These are phyloP conservation scores for Pythium brachiatum DNA, from an alignment of 352 stramenopile species.

Conservation along the genomic window DNA sequence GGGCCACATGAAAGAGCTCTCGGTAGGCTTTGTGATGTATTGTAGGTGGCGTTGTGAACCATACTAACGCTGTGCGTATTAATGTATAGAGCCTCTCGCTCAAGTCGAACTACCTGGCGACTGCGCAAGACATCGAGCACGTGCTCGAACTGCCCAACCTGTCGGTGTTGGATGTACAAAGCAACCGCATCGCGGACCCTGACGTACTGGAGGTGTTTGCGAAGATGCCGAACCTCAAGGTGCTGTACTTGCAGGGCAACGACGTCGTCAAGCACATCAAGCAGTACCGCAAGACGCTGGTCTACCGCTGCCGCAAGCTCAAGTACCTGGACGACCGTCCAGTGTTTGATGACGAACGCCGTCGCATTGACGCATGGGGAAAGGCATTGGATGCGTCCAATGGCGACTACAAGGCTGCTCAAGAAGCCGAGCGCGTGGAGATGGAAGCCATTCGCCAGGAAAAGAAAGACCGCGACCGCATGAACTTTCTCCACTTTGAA, in stretches of 20 bases:
- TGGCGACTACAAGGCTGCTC: slow-evolving; percentile 77
- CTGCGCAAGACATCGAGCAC: slow-evolving; percentile 55
- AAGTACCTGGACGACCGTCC: slow-evolving; percentile 83
- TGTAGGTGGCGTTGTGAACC: not conserved
- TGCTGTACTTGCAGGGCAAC: slow-evolving; percentile 83
- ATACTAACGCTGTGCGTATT: slow-evolving; percentile 13
- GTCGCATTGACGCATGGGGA: slow-evolving; percentile 80
- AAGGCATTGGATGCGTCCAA: slow-evolving; percentile 55
- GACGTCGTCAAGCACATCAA: slow-evolving; percentile 87
- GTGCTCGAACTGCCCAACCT: slow-evolving; percentile 65
- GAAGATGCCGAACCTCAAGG: slow-evolving; percentile 76
- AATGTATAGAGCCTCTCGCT: slow-evolving; percentile 49
- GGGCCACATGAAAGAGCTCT: slow-evolving; percentile 62
- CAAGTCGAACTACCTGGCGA: slow-evolving; percentile 74
- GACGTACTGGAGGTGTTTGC: slow-evolving; percentile 63
- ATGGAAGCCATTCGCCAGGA: slow-evolving; percentile 82
- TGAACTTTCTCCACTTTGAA: slow-evolving; percentile 87
- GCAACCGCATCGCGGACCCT: slow-evolving; percentile 72
- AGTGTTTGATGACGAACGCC: slow-evolving; percentile 84
- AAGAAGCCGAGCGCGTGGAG: slow-evolving; percentile 81
- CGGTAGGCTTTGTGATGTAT: slow-evolving; percentile 30
- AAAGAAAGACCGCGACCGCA: slow-evolving; percentile 83
- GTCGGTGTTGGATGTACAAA: slow-evolving; percentile 78
- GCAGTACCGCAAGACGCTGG: slow-evolving; percentile 80
- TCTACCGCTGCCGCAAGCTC: slow-evolving; percentile 72